Conservation (phyloP, 2,329 filamentous ascomycete genomes). For the Fusarium cicatricum region DNA sequence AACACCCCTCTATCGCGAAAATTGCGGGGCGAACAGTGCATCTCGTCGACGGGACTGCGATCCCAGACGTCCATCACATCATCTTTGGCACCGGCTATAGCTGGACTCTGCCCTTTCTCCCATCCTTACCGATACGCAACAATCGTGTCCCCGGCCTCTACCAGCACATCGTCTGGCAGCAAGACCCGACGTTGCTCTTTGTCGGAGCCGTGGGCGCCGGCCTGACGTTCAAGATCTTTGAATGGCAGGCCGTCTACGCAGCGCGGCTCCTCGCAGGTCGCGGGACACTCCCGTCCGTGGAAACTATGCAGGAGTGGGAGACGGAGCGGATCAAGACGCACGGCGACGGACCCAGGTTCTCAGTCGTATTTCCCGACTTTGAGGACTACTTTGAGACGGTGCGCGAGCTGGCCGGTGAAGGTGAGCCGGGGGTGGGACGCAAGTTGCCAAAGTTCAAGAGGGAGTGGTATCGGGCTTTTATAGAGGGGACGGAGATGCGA, state of each 20-base stretch:
- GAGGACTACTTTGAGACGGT: conserved; percentile 70
- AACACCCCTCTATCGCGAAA: conserved; percentile 57
- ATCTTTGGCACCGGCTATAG: conserved; percentile 74
- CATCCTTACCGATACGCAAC: conserved; percentile 58
- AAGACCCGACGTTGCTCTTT: conserved; percentile 64
- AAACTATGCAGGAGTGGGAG: conserved; percentile 66
- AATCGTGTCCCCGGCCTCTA: conserved; percentile 65
- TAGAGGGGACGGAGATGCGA: conserved; percentile 62
- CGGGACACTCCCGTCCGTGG: conserved; percentile 56
- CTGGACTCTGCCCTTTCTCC: conserved; percentile 70
- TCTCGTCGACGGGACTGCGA: conserved; percentile 62
- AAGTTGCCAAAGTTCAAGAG: conserved; percentile 54
- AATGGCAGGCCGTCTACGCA: conserved; percentile 72
- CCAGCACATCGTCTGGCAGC: conserved; percentile 63
- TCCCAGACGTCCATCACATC: conserved; percentile 65
- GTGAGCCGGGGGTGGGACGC: conserved; percentile 53
- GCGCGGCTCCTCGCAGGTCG: conserved; percentile 66
- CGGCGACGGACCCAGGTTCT: conserved; percentile 66
- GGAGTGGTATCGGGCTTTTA: conserved; percentile 59
- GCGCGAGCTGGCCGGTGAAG: conserved; percentile 58
- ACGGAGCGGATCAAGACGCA: conserved; percentile 58
- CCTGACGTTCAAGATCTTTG: conserved; percentile 73
- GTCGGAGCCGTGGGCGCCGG: conserved; percentile 65
- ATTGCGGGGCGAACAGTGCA: conserved; percentile 59
- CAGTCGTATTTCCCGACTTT: conserved; percentile 67